These are phyloP conservation scores for Fraxinus americana DNA, from an alignment of 257 asterid species.

Conservation along the genomic window DNA sequence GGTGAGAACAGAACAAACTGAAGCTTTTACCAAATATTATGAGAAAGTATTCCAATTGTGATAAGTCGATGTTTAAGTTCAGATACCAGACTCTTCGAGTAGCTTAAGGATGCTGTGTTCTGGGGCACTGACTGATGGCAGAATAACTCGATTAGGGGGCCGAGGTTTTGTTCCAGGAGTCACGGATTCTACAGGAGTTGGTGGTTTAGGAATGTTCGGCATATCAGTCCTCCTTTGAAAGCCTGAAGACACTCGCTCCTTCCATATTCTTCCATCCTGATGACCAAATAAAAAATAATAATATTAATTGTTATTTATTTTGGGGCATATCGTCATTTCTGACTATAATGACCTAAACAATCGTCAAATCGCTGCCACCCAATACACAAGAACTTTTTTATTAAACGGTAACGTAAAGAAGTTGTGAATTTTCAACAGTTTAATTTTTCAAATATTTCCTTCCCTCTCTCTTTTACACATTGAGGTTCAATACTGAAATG, in stretches of 20 bases:
- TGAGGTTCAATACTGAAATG: no score
- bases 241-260: conserved; percentile 78
- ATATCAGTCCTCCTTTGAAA: conserved; percentile 52
- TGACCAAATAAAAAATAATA: background rate
- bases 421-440: no score
- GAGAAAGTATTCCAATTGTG: background rate
- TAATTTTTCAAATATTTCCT: no score
- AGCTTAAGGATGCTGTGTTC: conserved; percentile 48
- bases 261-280: conserved; percentile 97
- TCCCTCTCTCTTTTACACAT: no score
- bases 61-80: background rate
- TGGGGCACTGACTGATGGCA: conserved; percentile 60
- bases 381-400: background rate
- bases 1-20: background rate
- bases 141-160: conserved; percentile 54
- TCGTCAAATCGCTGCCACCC: background rate
- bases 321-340: background rate
- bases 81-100: conserved; percentile 45
- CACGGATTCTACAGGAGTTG: conserved; percentile 39
- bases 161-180: conserved; percentile 40
- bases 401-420: background rate
- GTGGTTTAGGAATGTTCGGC: conserved; percentile 49
- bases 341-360: background rate
- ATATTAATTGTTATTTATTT: background rate
- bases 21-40: background rate